A percentile compares a stretch with the other conserved stretches of the same genome.
phyloP scores from a whole-genome alignment of 768 basidiomycete genomes.

The Butyriboletus loyo region DNA sequence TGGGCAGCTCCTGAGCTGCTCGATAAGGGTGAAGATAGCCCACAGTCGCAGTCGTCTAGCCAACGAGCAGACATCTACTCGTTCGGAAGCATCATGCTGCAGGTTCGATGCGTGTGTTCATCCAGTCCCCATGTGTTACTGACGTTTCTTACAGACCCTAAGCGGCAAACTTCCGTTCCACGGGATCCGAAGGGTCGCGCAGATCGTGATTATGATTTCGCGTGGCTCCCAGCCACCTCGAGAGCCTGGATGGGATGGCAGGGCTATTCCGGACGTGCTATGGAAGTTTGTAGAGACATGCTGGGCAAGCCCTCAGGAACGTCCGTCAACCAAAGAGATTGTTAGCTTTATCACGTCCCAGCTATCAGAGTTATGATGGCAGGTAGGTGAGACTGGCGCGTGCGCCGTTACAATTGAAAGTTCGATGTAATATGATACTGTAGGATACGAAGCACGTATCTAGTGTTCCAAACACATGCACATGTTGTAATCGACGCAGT shows the following conservation, averaged over 20 bases:
- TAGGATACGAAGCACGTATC: neutral
- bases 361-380: neutral
- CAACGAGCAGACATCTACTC: conserved; percentile 26
- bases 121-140: neutral
- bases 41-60: conserved; percentile 6
- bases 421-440: neutral
- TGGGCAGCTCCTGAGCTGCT: conserved; percentile 32
- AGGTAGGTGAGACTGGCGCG: neutral
- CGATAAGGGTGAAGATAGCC: neutral
- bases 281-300: conserved; percentile 24
- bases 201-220: conserved; percentile 25
- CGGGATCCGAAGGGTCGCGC: conserved; percentile 11
- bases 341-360: conserved; percentile 14
- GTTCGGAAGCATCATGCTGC: conserved; percentile 29
- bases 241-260: conserved; percentile 22
- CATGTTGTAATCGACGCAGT: neutral
- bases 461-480: neutral
- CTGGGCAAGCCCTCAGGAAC: conserved; percentile 15
- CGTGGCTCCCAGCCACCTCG: conserved; percentile 3
- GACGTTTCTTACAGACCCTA: conserved; percentile 12
- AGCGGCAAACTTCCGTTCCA: conserved; percentile 28
- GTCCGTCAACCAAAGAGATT: conserved; percentile 16
- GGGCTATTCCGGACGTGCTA: conserved; percentile 18
- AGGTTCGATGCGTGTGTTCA: conserved; percentile 10
- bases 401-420: neutral